Base-by-base conservation (phyloP, 176 grass and related monocot species). In the Rhynchospora tenuis region DNA sequence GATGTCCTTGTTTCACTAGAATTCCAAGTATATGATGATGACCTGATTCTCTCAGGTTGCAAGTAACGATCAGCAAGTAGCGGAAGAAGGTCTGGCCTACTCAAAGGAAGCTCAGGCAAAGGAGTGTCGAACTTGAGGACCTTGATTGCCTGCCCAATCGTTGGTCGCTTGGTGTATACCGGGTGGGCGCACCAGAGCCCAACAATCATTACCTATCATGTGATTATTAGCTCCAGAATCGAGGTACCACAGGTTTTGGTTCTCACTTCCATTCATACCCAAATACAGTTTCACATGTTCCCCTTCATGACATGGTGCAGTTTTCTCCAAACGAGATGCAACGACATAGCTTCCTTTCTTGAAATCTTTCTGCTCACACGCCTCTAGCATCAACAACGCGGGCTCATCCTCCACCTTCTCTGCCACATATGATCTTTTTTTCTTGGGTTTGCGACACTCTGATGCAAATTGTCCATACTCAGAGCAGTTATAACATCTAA, bases 161-260 rank as follows among this genome's bases (percentile, higher is more conserved):
- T 81, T 0, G 89, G 92, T 4, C 85, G 43, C 7, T 76, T 5
- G 15, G 14, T 87, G 46, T 60, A 61, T 6, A 86, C 52, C 0
- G 86, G 89, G 26, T 89, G 89, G 4, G 78, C 42, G 15, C 92
- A 94, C 83, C 83, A 87, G 8, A 94, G 87, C 1, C 92, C 87
- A 3, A 89, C 87, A 0, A 78, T 1, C 85, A 94, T 57, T 38
- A 91, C 81, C 0, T 83, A 4, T 83, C 83, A n/a, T n/a, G n/a
- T n/a, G n/a, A n/a, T n/a, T n/a, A n/a, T n/a, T n/a, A n/a, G n/a
- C n/a, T n/a, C n/a, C n/a, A n/a, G n/a, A n/a, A n/a, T n/a, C n/a
- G n/a, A n/a, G n/a, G n/a, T n/a, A n/a, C 89, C 83, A 91, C 82
- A 14, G 81, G 81, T 15, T 11, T 0, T 7, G 1, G 38, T 87